Evolutionary conservation across 106 monocot genomes (phyloP).

Genomic region (Allium sativum): DNA sequence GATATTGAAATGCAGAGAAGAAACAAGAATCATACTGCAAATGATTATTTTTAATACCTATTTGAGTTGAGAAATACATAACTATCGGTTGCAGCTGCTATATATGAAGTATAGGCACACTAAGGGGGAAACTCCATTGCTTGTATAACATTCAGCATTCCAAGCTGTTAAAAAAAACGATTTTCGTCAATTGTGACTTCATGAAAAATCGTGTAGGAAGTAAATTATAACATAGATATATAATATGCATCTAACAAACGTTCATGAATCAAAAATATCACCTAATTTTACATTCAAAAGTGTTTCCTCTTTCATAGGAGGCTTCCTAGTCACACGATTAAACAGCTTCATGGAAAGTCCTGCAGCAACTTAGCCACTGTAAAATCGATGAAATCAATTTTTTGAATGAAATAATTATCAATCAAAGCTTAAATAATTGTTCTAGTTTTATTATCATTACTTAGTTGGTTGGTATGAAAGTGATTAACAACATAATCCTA

Average conservation of each 20-base stretch:
- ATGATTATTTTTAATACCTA: too few relatives aligned
- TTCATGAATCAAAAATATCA: slow-evolving; percentile 1
- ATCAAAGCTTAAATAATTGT: slow-evolving; percentile 2
- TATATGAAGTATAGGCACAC: slow-evolving; percentile 65
- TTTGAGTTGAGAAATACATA: slow-evolving; percentile 8
- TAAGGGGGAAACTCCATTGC: slow-evolving; percentile 55
- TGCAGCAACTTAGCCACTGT: slow-evolving; percentile 48
- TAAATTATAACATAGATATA: not conserved
- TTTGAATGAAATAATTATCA: not conserved
- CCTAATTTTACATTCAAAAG: slow-evolving; percentile 66
- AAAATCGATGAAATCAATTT: slow-evolving; percentile 10
- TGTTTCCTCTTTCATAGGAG: slow-evolving; percentile 57
- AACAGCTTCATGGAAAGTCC: slow-evolving; percentile 72
- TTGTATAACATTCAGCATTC: slow-evolving; percentile 85
- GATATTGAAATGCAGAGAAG: too few relatives aligned
- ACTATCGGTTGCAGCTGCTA: slow-evolving; percentile 81
- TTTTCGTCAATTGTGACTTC: too few relatives aligned
- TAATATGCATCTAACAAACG: not conserved
- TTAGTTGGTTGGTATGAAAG: slow-evolving; percentile 66
- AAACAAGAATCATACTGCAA: too few relatives aligned
- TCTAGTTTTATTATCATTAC: slow-evolving; percentile 27
- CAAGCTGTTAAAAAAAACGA: slow-evolving; percentile 43
- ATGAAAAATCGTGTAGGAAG: too few relatives aligned
- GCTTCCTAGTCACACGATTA: slow-evolving; percentile 73
- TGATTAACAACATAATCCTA: slow-evolving; percentile 77